These are phyloP conservation scores for Lasiosphaeria hispida DNA, from an alignment of 495 filamentous ascomycete genomes.

Conservation along the genomic window DNA sequence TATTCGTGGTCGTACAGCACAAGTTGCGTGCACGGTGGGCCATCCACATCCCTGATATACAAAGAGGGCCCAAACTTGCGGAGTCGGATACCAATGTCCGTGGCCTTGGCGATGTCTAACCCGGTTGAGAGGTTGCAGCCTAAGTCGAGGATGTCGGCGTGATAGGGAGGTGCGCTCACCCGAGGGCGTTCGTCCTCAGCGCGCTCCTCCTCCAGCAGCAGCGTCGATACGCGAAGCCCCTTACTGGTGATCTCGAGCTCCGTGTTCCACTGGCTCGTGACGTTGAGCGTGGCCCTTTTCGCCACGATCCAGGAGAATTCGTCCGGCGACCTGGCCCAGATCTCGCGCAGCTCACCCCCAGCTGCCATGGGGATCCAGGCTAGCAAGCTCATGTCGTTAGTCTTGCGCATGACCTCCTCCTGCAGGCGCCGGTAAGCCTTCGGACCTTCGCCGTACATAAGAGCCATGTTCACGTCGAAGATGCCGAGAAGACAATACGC, in stretches of 20 bases:
- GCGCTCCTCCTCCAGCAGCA: background rate
- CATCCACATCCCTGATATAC: background rate
- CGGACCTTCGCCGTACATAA: constrained; percentile 21
- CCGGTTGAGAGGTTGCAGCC: too few relatives aligned
- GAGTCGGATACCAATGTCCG: constrained; percentile 1
- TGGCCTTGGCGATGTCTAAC: background rate
- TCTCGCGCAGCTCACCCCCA: constrained; percentile 1
- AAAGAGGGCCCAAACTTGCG: constrained; percentile 2
- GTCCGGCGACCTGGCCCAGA: background rate
- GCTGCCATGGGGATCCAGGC: background rate
- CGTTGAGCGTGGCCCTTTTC: background rate
- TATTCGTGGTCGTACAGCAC: background rate
- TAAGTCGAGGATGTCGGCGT: too few relatives aligned
- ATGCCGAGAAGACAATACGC: constrained; percentile 23
- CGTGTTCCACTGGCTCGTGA: background rate
- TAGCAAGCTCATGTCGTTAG: constrained; percentile 1
- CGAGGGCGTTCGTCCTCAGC: background rate
- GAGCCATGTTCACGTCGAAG: constrained; percentile 20
- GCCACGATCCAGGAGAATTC: constrained; percentile 4
- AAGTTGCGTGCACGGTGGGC: background rate
- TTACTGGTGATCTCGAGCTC: constrained; percentile 2
- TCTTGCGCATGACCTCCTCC: constrained; percentile 15
- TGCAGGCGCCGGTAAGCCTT: constrained; percentile 24
- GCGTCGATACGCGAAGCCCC: background rate
- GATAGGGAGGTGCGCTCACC: too few relatives aligned